These are phyloP conservation scores for Bonia amplexicaulis DNA, from an alignment of 176 grass and related monocot species.

Conservation along the genomic window DNA sequence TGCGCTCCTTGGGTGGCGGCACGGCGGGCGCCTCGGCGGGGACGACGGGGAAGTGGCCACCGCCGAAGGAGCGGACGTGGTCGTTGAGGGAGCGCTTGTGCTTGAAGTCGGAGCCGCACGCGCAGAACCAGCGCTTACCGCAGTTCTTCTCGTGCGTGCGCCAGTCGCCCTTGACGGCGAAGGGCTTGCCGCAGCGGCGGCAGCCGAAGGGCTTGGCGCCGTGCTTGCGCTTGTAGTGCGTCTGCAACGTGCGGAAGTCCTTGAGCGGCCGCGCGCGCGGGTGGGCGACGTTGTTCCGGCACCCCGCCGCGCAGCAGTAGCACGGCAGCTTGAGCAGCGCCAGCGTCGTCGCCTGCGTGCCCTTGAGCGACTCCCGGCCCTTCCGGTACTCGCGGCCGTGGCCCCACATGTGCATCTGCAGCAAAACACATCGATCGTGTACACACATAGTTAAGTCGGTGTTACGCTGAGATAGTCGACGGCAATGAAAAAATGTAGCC, in stretches of 20 bases:
- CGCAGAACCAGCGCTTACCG: constrained; percentile 90
- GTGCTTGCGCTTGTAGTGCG: constrained; percentile 97
- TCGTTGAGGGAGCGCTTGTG: constrained; percentile 97
- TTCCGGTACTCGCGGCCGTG: constrained; percentile 93
- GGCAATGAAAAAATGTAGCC: neutral
- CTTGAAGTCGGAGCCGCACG: constrained; percentile 93
- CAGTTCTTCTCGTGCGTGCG: constrained; percentile 99
- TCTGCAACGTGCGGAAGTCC: constrained; percentile 98
- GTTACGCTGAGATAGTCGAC: neutral
- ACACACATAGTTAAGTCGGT: neutral
- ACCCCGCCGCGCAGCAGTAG: constrained; percentile 82
- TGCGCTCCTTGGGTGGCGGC: constrained; percentile 19
- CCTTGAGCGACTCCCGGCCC: constrained; percentile 81
- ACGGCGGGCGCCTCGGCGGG: neutral
- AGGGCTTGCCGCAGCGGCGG: constrained; percentile 84
- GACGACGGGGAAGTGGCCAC: constrained; percentile 39
- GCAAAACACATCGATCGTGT: neutral
- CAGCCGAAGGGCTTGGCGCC: constrained; percentile 70
- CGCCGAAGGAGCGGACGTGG: constrained; percentile 80
- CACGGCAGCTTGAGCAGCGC: constrained; percentile 84
- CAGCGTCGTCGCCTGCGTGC: constrained; percentile 47
- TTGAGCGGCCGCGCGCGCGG: constrained; percentile 74
- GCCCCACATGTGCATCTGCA: constrained; percentile 99
- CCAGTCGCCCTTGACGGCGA: constrained; percentile 98
- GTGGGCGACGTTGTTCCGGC: constrained; percentile 78